Conservation (phyloP, 331 rosid genomes). For the Dryas integrifolia region DNA sequence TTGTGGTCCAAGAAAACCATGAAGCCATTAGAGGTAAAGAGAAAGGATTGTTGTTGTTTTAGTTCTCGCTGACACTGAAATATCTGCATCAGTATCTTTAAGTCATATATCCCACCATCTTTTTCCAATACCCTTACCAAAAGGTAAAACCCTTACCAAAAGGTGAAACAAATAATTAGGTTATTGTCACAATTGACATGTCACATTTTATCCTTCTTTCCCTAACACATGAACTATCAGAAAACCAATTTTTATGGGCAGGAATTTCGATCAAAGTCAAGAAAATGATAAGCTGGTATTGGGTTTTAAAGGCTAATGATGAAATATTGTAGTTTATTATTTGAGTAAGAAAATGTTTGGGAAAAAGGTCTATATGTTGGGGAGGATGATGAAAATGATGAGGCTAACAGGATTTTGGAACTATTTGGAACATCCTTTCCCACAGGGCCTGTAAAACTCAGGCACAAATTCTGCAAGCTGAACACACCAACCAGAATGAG, state of each 20-base stretch:
- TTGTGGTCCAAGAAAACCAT: slow-evolving; percentile 56
- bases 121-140: slow-evolving; percentile 32
- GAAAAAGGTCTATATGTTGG: neutral
- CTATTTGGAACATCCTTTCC: slow-evolving; percentile 53
- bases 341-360: neutral
- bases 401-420: slow-evolving; percentile 19
- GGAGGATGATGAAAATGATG: slow-evolving; percentile 21
- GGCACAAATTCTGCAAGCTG: slow-evolving; percentile 48
- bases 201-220: neutral
- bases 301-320: neutral
- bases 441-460: slow-evolving; percentile 16
- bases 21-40: slow-evolving; percentile 53
- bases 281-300: neutral
- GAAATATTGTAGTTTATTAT: neutral
- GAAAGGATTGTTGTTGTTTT: slow-evolving; percentile 39
- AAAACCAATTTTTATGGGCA: too few relatives aligned
- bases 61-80: slow-evolving; percentile 42
- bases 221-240: too few relatives aligned
- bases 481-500: neutral
- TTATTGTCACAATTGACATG: neutral
- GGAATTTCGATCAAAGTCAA: neutral
- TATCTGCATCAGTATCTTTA: slow-evolving; percentile 34
- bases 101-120: slow-evolving; percentile 35
- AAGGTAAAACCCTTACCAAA: slow-evolving; percentile 26
- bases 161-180: slow-evolving; percentile 20